phyloP scores from a whole-genome alignment of 2,329 filamentous ascomycete genomes.

The Thielaviopsis ethacetica region DNA sequence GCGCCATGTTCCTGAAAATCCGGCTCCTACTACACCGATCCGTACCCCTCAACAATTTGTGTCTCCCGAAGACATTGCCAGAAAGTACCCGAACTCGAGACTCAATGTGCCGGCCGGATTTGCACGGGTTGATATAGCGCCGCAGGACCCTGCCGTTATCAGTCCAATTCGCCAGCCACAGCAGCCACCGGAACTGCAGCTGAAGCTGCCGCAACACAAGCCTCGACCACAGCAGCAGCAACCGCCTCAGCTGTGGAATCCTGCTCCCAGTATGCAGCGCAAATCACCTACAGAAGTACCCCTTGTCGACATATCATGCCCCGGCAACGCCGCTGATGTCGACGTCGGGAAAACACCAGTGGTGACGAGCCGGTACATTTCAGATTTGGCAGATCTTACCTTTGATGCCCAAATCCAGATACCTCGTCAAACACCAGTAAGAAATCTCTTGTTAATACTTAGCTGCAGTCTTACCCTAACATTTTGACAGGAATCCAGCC shows the following conservation, averaged over 20 bases:
- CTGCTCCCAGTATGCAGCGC: not conserved
- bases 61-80: not conserved
- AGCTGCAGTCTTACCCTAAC: not conserved
- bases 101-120: not conserved
- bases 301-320: not conserved
- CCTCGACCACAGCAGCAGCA: not conserved
- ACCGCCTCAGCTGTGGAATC: not conserved
- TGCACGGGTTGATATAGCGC: not conserved
- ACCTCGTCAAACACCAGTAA: not conserved
- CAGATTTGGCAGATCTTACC: not conserved
- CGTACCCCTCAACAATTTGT: not conserved
- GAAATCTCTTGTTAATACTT: not conserved
- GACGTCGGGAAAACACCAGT: not conserved
- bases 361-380: not conserved
- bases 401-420: not conserved
- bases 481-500: not conserved
- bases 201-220: not conserved
- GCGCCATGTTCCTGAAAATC: not conserved
- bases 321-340: not conserved
- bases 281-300: not conserved
- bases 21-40: not conserved
- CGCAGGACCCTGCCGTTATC: not conserved
- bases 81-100: not conserved
- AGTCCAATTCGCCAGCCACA: not conserved
- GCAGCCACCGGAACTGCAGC: not conserved